These are phyloP conservation scores for Fusarium agapanthi DNA, from an alignment of 2,329 filamentous ascomycete genomes.

Conservation along the genomic window DNA sequence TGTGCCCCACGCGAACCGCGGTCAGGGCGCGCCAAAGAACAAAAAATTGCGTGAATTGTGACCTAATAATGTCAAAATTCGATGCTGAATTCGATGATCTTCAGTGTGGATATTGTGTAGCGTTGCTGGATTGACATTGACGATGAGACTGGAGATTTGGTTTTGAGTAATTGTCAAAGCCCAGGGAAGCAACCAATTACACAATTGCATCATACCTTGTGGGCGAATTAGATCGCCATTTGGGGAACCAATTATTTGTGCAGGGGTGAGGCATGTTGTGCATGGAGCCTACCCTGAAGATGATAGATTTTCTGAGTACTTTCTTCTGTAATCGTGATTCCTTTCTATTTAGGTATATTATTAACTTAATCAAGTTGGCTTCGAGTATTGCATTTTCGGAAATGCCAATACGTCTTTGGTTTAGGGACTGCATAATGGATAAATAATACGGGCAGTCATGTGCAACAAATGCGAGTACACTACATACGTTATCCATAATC, in stretches of 20 bases:
- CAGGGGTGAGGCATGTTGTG: constrained; percentile 9
- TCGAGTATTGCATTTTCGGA: background rate
- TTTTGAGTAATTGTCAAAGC: constrained; percentile 17
- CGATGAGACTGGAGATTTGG: constrained; percentile 30
- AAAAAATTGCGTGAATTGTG: background rate
- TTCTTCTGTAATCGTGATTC: too few relatives aligned
- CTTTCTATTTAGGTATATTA: background rate
- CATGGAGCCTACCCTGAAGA: constrained; percentile 7
- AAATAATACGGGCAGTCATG: background rate
- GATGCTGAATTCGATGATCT: constrained; percentile 9
- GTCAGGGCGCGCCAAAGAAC: constrained; percentile 11
- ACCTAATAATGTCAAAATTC: background rate
- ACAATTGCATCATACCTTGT: constrained; percentile 39
- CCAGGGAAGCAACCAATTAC: constrained; percentile 34
- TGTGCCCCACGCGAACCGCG: constrained; percentile 35
- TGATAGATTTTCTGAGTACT: background rate
- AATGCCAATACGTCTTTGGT: background rate
- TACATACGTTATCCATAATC: background rate
- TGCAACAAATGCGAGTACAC: background rate
- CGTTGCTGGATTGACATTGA: constrained; percentile 15
- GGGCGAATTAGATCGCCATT: constrained; percentile 37
- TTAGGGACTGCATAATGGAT: background rate
- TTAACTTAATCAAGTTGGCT: too few relatives aligned
- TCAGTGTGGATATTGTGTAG: constrained; percentile 5
- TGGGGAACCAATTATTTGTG: constrained; percentile 35